Base-by-base conservation (phyloP, 176 grass and related monocot genomes). In the Carex myosuroides region DNA sequence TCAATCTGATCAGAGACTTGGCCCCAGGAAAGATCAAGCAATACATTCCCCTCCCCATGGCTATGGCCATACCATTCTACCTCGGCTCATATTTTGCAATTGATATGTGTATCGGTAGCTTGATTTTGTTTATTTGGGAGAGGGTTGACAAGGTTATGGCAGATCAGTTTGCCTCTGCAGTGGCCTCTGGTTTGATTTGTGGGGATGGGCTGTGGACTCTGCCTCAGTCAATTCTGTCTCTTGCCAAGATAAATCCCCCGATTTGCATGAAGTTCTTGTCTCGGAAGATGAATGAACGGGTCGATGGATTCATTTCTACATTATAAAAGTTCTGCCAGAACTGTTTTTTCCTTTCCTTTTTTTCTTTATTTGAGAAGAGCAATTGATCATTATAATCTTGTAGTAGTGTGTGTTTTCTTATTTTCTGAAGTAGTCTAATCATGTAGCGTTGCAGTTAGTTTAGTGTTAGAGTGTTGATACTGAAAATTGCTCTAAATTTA, bases 191-290 rank as follows among this genome's bases (percentile, higher is more conserved):
- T 18, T 71, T 98, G 84, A 98, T 98, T 11, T 98, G 95, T 26
- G 95, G 95, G 0, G 95, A 98, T 32, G 95, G 95, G n/a, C 87
- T 94, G 42, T 98, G 95, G 95, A 93, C 92, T 79, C 73, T 98
- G 60, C 95, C 95, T 22, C 92, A 92, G 89, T 92, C 90, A 8
- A 60, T 98, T 69, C 87, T 98, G 8, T 90, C 95, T 1, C 84
- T 98, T 48, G 90, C 89, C 18, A 94, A 90, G 80, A 88, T 93
- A 44, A 91, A 93, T 29, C 95, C 92, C 8, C 95, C 95, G 0
- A 98, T 98, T 74, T 98, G 95, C 83, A 98, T 98, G 95, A 98
- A 94, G 85, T 98, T 92, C 66, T 70, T 92, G 33, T 93, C 91
- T 1, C 80, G 90, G 9, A 5, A 16, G 3, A 11, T 87, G 30